phyloP scores from a whole-genome alignment of 2,329 filamentous ascomycete species.

The Penicillium vulpinum region DNA sequence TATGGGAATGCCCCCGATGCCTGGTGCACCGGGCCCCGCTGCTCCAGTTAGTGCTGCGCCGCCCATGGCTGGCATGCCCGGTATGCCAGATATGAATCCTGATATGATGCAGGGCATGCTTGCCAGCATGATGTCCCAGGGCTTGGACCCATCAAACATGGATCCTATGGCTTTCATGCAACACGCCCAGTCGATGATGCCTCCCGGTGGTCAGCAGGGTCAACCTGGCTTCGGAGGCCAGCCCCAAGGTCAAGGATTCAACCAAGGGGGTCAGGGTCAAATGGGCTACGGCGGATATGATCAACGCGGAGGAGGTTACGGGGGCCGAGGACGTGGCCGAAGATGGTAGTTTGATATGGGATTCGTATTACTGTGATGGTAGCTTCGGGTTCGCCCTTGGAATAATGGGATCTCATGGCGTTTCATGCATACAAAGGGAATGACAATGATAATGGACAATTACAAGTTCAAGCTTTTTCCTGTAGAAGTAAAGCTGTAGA shows the following conservation, averaged over 20 bases:
- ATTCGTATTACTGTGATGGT: conserved; percentile 11
- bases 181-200: conserved; percentile 53
- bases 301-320: conserved; percentile 41
- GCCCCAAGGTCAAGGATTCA: conserved; percentile 35
- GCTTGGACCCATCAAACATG: conserved; percentile 55
- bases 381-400: background rate
- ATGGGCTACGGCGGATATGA: conserved; percentile 47
- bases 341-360: conserved; percentile 35
- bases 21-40: conserved; percentile 35
- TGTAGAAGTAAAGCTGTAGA: conserved; percentile 9
- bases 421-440: conserved; percentile 19
- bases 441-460: conserved; percentile 1
- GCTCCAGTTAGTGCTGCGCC: conserved; percentile 32
- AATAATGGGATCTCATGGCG: conserved; percentile 18
- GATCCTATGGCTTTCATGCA: conserved; percentile 58
- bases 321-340: conserved; percentile 42
- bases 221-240: conserved; percentile 39
- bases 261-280: conserved; percentile 42
- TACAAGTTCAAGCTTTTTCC: background rate
- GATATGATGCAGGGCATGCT: conserved; percentile 63
- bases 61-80: conserved; percentile 39
- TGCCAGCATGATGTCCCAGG: conserved; percentile 55
- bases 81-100: conserved; percentile 53
- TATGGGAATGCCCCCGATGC: conserved; percentile 51
- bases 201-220: conserved; percentile 38